These are phyloP conservation scores for Wickerhamomyces alni DNA, from an alignment of 805 yeast species.

Conservation along the genomic window DNA sequence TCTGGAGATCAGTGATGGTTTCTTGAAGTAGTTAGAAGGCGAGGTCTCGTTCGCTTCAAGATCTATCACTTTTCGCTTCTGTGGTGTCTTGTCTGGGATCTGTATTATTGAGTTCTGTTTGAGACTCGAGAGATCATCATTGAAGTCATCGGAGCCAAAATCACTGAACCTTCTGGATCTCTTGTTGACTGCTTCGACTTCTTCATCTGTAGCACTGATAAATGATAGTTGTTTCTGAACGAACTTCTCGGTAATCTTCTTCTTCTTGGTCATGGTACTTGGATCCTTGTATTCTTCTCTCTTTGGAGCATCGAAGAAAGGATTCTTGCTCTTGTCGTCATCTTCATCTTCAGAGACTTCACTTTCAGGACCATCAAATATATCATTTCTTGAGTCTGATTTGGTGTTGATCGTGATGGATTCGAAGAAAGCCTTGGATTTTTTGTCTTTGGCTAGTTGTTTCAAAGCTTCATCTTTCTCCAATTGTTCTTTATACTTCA, in stretches of 20 bases:
- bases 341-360: slow-evolving; percentile 27
- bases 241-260: slow-evolving; percentile 44
- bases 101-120: slow-evolving; percentile 36
- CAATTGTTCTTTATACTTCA: slow-evolving; percentile 36
- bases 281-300: slow-evolving; percentile 18
- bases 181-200: slow-evolving; percentile 8
- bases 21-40: slow-evolving; percentile 20
- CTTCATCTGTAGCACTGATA: slow-evolving; percentile 30
- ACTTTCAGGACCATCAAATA: slow-evolving; percentile 22
- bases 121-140: slow-evolving; percentile 39
- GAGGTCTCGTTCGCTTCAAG: slow-evolving; percentile 15
- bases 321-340: slow-evolving; percentile 18
- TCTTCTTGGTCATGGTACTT: slow-evolving; percentile 22
- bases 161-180: slow-evolving; percentile 24
- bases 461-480: slow-evolving; percentile 41
- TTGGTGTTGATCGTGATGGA: slow-evolving; percentile 46
- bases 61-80: slow-evolving; percentile 14
- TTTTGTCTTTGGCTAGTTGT: slow-evolving; percentile 46
- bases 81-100: slow-evolving; percentile 25
- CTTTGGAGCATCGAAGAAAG: slow-evolving; percentile 23
- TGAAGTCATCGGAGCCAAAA: slow-evolving; percentile 29
- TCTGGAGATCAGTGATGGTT: slow-evolving; percentile 38
- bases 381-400: slow-evolving; percentile 24
- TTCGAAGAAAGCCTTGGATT: slow-evolving; percentile 61
- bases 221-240: slow-evolving; percentile 54